Base-by-base conservation (phyloP, 2,329 filamentous ascomycete species). In the Monilinia polystroma region DNA sequence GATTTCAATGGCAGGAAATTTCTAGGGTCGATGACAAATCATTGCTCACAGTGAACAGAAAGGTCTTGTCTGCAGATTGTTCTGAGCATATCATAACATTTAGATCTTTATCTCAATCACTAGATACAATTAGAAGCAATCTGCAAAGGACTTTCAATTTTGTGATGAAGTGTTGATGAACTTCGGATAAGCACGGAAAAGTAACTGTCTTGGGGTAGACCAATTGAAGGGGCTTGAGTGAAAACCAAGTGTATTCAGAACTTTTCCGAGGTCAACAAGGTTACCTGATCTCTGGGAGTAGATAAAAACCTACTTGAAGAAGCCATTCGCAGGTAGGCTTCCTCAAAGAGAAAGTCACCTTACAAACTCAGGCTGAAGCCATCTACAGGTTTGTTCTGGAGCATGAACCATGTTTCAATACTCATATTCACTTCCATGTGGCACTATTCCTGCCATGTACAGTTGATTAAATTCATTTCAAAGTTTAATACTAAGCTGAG, bases 191-290 rank as follows among this genome's bases (percentile, higher is more conserved):
- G 45, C 14, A 4, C 14, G n/a, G 14, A 16, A 38, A 23, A 38
- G 14, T 2, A 2, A 8, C 14, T 4, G n/a, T 51, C 45, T 38
- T 6, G 3, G n/a, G n/a, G 14, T 3, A 35, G 4, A 26, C 43
- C 20, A 26, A 26, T 18, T 32, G 3, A 38, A 18, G 16, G 38
- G 29, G 4, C 18, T 20, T 51, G 4, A 51, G 45, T 51, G 8
- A 38, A 12, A 26, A 12, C 4, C 5, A 62, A 26, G 2, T 8
- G 4, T 38, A 51, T 26, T 26, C 6, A 49, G 3, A 12, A 20
- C 3, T 6, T 38, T 20, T 3, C 4, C 26, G n/a, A 11, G 4
- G 12, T 1, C 2, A 51, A 26, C 38, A 2, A 3, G 2, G 1
- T 26, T 20, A 0, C 2, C 3, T 5, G 1, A 32, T 6, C 12